These are phyloP conservation scores for Peronosclerospora sorghi DNA, from an alignment of 352 stramenopile species.

Conservation along the genomic window DNA sequence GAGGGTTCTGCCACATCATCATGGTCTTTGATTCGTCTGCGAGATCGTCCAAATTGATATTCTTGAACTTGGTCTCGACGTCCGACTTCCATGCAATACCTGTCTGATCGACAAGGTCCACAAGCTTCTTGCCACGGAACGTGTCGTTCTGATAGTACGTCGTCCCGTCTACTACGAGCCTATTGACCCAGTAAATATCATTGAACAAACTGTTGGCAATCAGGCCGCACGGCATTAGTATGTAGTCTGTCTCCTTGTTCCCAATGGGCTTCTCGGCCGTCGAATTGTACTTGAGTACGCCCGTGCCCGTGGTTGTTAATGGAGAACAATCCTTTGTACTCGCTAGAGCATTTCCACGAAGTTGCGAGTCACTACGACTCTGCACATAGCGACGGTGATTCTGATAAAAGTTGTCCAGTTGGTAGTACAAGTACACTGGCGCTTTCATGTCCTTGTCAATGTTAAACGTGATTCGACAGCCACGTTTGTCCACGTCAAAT, in stretches of 20 bases:
- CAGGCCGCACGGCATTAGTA: constrained; percentile 95
- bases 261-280: constrained; percentile 28
- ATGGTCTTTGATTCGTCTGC: constrained; percentile 32
- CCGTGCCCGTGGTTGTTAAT: constrained; percentile 31
- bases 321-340: constrained; percentile 77
- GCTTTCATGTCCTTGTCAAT: constrained; percentile 90
- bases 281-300: constrained; percentile 65
- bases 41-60: constrained; percentile 59
- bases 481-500: constrained; percentile 47
- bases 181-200: constrained; percentile 86
- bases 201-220: constrained; percentile 99
- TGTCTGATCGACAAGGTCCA: constrained; percentile 88
- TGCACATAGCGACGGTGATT: constrained; percentile 94
- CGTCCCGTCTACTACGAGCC: constrained; percentile 25
- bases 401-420: constrained; percentile 99
- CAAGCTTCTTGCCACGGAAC: constrained; percentile 36
- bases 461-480: constrained; percentile 79
- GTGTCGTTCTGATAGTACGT: constrained; percentile 64
- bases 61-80: constrained; percentile 91
- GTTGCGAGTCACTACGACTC: constrained; percentile 85
- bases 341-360: constrained; percentile 54
- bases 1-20: constrained; percentile 76
- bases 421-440: constrained; percentile 97
- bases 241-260: constrained; percentile 34
- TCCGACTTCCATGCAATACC: constrained; percentile 97